Percentiles rank a stretch among this genome's conserved stretches.
Conservation (phyloP, 2,329 filamentous ascomycete genomes). For the Calonectria hongkongensis region DNA sequence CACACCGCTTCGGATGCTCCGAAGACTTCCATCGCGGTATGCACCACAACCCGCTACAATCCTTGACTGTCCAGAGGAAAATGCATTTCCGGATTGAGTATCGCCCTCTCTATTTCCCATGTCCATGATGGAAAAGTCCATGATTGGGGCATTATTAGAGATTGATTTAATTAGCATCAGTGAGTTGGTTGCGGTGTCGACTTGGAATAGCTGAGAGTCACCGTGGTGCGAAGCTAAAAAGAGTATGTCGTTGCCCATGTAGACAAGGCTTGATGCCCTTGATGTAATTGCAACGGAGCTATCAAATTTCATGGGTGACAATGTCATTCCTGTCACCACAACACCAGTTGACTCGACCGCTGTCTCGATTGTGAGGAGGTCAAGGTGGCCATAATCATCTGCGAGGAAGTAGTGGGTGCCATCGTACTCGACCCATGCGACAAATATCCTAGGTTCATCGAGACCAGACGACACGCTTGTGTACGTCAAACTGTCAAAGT, state of each 20-base stretch:
- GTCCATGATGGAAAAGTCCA: conserved; percentile 98
- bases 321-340: conserved; percentile 82
- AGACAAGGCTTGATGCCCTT: conserved; percentile 85
- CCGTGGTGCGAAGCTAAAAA: conserved; percentile 96
- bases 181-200: conserved; percentile 64
- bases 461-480: conserved; percentile 79
- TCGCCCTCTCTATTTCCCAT: conserved; percentile 90
- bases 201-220: conserved; percentile 87
- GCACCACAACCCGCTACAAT: conserved; percentile 95
- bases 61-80: conserved; percentile 94
- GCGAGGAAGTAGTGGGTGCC: conserved; percentile 89
- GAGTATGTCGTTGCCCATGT: conserved; percentile 82
- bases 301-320: conserved; percentile 68
- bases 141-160: conserved; percentile 88
- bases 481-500: conserved; percentile 87
- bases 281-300: conserved; percentile 71
- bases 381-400: conserved; percentile 91
- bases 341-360: conserved; percentile 78
- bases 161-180: conserved; percentile 82
- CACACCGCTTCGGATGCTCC: conserved; percentile 95
- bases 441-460: conserved; percentile 87
- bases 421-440: conserved; percentile 93
- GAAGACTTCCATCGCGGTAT: conserved; percentile 89
- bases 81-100: conserved; percentile 85
- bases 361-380: conserved; percentile 87